Conservation (phyloP, 2,329 filamentous ascomycete species). For the Hysterium pulicare region DNA sequence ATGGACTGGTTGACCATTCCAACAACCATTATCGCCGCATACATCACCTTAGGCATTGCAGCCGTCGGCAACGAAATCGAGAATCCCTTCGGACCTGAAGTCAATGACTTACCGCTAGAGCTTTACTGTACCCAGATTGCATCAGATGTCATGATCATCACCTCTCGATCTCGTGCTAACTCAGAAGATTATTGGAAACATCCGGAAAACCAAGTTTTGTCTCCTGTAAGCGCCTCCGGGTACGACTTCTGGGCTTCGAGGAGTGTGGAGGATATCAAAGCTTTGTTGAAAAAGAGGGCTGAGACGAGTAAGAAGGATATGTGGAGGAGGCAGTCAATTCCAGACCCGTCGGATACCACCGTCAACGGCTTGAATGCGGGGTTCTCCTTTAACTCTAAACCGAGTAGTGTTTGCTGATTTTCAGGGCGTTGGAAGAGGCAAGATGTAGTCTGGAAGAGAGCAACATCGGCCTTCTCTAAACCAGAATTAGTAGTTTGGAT, state of each 20-base stretch:
- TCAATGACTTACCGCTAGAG: constrained; percentile 62
- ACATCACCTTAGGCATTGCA: constrained; percentile 73
- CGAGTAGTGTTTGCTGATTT: no score
- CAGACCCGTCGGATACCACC: no score
- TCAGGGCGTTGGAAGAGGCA: no score
- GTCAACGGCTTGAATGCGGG: no score
- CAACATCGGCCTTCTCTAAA: no score
- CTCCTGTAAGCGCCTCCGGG: constrained; percentile 41
- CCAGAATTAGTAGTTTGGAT: no score
- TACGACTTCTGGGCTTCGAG: constrained; percentile 25
- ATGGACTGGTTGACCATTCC: constrained; percentile 71
- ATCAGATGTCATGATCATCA: constrained; percentile 66
- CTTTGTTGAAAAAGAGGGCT: constrained; percentile 19
- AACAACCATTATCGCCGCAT: constrained; percentile 63
- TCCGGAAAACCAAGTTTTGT: constrained; percentile 48
- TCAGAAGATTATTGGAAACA: constrained; percentile 47
- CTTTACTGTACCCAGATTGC: constrained; percentile 68
- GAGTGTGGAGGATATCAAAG: constrained; percentile 27
- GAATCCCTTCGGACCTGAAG: constrained; percentile 75
- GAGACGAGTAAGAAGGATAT: neutral
- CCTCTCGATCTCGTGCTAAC: constrained; percentile 50
- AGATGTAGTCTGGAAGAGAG: no score
- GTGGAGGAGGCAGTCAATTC: neutral
- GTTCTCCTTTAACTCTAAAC: no score
- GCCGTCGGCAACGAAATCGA: constrained; percentile 74